Base-by-base conservation (phyloP, 1,284 basidiomycete genomes). In the Fomitiporia mediterranea region DNA sequence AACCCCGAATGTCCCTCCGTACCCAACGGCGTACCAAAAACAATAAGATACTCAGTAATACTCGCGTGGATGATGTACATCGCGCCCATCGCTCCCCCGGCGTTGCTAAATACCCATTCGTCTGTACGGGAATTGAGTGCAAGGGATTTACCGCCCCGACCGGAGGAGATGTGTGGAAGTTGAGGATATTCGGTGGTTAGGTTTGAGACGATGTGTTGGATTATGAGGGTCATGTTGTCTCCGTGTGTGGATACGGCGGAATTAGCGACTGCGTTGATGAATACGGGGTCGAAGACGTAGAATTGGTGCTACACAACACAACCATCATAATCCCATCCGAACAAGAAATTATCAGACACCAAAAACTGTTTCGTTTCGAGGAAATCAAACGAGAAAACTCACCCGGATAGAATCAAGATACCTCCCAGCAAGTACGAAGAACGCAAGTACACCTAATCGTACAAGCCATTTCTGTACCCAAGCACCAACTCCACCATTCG, bases 91-190 rank as follows among this genome's bases (percentile, higher is more conserved):
- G 97, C 96, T 53, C 97, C 96, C 17, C 95, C 96, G 0, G 96
- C 96, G 67, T 99, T 99, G 77, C 89, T 98, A 74, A 97, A 92
- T 42, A 98, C 83, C 96, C 96, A 98, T 67, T 98, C 94, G 48
- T 79, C 75, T 5, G 75, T 63, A 71, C 89, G 69, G 19, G 79
- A 70, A 69, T 89, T 87, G 61, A 94, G 65, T 11, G 78, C 73
- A 51, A 88, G 75, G 37, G 73, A 65, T 39, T 70, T 72, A 56
- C 37, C 46, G 35, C 34, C 27, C 7, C 38, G 34, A 1, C 54
- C 46, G 11, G 54, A 2, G 6, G 35, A 4, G 21, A 34, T 27
- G 46, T 25, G 27, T 13, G 34, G 47, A n/a, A 72, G 68, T 21
- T 74, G 61, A 5, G 86, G 75, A 67, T 92, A 87, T 6, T 82